A percentile compares a stretch with the other conserved stretches of the same genome.
Conservation (phyloP, 768 basidiomycete species). For the Podaxis carcinomalis region DNA sequence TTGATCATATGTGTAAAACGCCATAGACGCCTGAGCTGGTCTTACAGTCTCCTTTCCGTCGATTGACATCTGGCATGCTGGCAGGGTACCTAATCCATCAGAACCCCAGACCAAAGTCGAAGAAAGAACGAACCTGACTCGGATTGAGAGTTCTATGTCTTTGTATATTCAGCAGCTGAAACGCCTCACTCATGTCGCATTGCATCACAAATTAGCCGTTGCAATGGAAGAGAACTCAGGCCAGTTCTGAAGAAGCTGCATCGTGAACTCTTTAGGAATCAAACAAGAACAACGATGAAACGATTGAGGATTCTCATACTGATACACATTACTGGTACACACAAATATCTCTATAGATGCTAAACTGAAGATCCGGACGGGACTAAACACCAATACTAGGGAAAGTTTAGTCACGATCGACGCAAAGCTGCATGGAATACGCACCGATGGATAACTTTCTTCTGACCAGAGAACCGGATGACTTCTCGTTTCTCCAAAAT, state of each 20-base stretch:
- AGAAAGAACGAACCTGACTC: neutral
- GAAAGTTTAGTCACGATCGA: neutral
- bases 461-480: conserved; percentile 82
- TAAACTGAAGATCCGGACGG: neutral
- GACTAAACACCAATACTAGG: conserved; percentile 10
- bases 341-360: neutral
- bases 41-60: neutral
- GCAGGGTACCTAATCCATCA: neutral
- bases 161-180: neutral
- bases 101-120: neutral
- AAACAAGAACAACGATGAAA: neutral
- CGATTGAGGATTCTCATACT: neutral
- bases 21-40: neutral
- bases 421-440: neutral
- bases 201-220: neutral
- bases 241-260: neutral
- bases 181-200: conserved; percentile 5
- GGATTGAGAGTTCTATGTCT: neutral
- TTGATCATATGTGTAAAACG: neutral
- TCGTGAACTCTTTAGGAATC: neutral
- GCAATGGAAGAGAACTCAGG: neutral
- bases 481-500: conserved; percentile 94
- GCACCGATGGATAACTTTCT: conserved; percentile 20
- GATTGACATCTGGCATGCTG: neutral
- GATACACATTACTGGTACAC: conserved; percentile 10